Evolutionary conservation across 306 rosid species (phyloP).

Genomic region (Clitoria ternatea): DNA sequence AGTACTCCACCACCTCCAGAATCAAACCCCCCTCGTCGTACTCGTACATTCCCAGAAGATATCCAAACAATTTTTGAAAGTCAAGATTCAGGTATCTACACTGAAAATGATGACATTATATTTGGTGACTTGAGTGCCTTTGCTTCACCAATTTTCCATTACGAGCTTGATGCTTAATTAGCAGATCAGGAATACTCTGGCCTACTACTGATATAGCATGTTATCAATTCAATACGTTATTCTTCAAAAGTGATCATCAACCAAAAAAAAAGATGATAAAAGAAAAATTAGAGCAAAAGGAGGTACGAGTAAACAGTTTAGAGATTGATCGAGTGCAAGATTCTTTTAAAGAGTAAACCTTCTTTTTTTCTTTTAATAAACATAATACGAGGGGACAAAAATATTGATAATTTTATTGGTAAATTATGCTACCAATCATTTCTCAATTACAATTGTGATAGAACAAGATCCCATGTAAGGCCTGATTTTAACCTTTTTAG

Average conservation of each 20-base stretch:
- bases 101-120: conserved; percentile 59
- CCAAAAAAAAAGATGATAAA: background rate
- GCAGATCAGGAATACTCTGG: too few species aligned
- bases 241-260: conserved; percentile 2
- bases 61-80: conserved; percentile 79
- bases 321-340: background rate
- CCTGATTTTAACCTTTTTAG: background rate
- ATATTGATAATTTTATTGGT: background rate
- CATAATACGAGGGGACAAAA: background rate
- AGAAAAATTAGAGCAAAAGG: background rate
- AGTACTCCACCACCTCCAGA: conserved; percentile 20
- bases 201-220: background rate
- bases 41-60: conserved; percentile 74
- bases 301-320: background rate
- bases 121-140: conserved; percentile 59
- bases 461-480: background rate
- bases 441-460: background rate
- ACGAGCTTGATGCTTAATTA: conserved; percentile 58
- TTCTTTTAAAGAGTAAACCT: conserved; percentile 1
- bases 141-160: conserved; percentile 56
- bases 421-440: background rate
- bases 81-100: conserved; percentile 42
- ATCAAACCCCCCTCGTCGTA: conserved; percentile 41
- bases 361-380: background rate
- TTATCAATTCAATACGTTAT: background rate